Conservation (phyloP, 2,329 filamentous ascomycete genomes). For the Microcyclosporella mali region DNA sequence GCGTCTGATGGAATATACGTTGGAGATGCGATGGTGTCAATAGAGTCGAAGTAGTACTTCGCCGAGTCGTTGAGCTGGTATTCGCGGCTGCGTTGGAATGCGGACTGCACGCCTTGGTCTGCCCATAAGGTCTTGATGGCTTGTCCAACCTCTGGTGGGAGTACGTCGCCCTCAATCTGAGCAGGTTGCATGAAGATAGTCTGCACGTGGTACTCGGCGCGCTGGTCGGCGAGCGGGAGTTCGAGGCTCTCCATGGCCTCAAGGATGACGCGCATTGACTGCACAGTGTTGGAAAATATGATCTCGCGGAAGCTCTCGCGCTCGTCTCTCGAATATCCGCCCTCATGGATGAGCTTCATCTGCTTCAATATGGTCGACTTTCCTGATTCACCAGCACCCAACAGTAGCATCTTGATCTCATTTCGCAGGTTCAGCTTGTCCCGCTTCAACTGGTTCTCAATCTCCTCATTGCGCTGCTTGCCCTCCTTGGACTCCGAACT, state of each 20-base stretch:
- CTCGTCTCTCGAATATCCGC: slow-evolving; percentile 91
- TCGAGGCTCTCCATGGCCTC: slow-evolving; percentile 64
- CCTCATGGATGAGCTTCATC: slow-evolving; percentile 99
- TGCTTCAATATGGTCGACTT: slow-evolving; percentile 94
- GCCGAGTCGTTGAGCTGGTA: slow-evolving; percentile 96
- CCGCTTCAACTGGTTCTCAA: slow-evolving; percentile 97
- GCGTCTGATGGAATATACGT: slow-evolving; percentile 95
- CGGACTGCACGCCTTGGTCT: slow-evolving; percentile 85
- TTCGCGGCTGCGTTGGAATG: slow-evolving; percentile 90
- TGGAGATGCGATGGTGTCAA: slow-evolving; percentile 79
- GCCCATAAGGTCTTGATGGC: slow-evolving; percentile 92
- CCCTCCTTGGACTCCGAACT: slow-evolving; percentile 99
- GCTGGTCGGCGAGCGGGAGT: slow-evolving; percentile 81
- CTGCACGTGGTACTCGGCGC: slow-evolving; percentile 94
- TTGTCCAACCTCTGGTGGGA: slow-evolving; percentile 88
- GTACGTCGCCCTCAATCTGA: slow-evolving; percentile 89
- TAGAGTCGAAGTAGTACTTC: slow-evolving; percentile 96
- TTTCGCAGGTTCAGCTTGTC: slow-evolving; percentile 99
- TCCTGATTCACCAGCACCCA: slow-evolving; percentile 96
- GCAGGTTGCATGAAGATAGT: slow-evolving; percentile 98
- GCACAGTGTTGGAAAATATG: slow-evolving; percentile 66
- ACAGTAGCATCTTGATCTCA: slow-evolving; percentile 99
- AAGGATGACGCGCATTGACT: slow-evolving; percentile 64
- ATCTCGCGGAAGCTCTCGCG: slow-evolving; percentile 66
- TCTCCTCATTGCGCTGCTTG: slow-evolving; percentile 99